Conservation (phyloP, 2,329 filamentous ascomycete species). For the Aulographum hederae region DNA sequence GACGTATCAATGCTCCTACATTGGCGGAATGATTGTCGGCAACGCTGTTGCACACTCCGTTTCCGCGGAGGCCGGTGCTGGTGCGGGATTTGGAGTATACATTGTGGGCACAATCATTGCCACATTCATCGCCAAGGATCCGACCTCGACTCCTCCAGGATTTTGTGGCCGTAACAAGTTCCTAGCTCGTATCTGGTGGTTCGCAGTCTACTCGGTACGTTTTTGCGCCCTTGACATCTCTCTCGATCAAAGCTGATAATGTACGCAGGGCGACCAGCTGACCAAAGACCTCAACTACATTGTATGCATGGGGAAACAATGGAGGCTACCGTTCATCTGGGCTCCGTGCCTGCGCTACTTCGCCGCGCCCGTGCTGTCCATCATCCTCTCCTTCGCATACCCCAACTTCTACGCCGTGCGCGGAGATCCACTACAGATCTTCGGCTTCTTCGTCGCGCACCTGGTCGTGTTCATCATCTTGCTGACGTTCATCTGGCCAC, state of each 20-base stretch:
- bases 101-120: conserved; percentile 22
- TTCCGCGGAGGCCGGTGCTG: conserved; percentile 25
- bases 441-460: conserved; percentile 31
- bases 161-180: conserved; percentile 23
- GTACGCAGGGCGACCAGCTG: conserved; percentile 34
- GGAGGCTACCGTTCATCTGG: conserved; percentile 35
- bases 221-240: neutral
- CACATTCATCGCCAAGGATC: conserved; percentile 23
- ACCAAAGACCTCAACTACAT: conserved; percentile 35
- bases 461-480: conserved; percentile 28
- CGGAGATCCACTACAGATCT: conserved; percentile 31
- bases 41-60: conserved; percentile 30
- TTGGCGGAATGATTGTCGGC: conserved; percentile 33
- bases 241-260: neutral
- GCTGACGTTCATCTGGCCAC: conserved; percentile 31
- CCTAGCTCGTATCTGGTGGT: conserved; percentile 29
- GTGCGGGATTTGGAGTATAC: conserved; percentile 34
- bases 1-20: conserved; percentile 32
- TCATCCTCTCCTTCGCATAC: conserved; percentile 34
- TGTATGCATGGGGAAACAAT: conserved; percentile 35
- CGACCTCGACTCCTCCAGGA: conserved; percentile 20
- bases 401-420: conserved; percentile 29
- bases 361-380: conserved; percentile 29
- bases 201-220: conserved; percentile 39
- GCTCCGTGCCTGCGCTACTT: conserved; percentile 31